These are phyloP conservation scores for Silybum marianum DNA, from an alignment of 129 eudicot genomes.

Conservation along the genomic window DNA sequence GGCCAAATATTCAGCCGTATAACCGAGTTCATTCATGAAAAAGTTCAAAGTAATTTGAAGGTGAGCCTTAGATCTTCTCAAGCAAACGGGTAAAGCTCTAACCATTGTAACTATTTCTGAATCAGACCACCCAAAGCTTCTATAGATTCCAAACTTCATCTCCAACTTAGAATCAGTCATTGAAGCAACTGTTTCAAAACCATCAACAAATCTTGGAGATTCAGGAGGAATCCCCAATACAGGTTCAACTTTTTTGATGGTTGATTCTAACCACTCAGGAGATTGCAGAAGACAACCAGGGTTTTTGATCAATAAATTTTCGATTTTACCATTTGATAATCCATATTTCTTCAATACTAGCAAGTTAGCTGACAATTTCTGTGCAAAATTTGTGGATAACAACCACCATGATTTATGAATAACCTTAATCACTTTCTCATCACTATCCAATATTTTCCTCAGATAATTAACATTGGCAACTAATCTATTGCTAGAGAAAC, in stretches of 20 bases:
- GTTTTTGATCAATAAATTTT: not conserved
- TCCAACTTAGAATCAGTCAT: conserved; percentile 15
- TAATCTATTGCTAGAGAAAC: not conserved
- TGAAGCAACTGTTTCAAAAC: conserved; percentile 16
- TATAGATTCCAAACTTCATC: conserved; percentile 28
- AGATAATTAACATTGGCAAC: conserved; percentile 20
- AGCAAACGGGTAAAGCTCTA: conserved; percentile 16
- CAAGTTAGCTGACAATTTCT: conserved; percentile 13
- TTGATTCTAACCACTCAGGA: conserved; percentile 21
- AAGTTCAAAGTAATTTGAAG: conserved; percentile 20
- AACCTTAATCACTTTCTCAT: conserved; percentile 29
- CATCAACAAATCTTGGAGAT: conserved; percentile 25
- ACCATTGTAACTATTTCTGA: conserved; percentile 18
- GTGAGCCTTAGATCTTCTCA: conserved; percentile 20
- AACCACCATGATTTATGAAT: conserved; percentile 25
- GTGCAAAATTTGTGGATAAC: not conserved
- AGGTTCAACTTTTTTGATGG: conserved; percentile 22
- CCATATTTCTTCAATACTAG: conserved; percentile 28
- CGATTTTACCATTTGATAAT: conserved; percentile 21
- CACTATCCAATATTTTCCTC: conserved; percentile 28
- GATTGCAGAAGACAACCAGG: conserved; percentile 23
- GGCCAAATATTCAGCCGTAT: conserved; percentile 24
- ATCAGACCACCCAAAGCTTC: conserved; percentile 47
- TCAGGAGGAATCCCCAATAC: conserved; percentile 31
- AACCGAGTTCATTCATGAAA: conserved; percentile 41